Evolutionary conservation across 192 early-diverging fungal species (phyloP).

Genomic region (Entomortierella chlamydospora): DNA sequence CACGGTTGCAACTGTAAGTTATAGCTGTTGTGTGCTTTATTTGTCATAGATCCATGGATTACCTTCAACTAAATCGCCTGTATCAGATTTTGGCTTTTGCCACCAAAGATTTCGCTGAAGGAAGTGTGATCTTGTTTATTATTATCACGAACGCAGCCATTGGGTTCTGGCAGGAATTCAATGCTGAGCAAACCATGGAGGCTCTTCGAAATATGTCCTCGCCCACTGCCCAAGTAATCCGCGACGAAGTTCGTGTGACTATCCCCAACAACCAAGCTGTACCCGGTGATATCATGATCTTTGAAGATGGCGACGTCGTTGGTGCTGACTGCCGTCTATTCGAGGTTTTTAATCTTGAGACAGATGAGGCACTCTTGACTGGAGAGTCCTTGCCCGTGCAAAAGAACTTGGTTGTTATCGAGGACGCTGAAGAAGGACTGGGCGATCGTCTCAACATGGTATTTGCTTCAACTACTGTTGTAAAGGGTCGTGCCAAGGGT

Average conservation of each 20-base stretch:
- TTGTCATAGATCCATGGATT: no score
- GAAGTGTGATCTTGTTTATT: slow-evolving; percentile 82
- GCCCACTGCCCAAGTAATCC: slow-evolving; percentile 88
- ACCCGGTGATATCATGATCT: slow-evolving; percentile 87
- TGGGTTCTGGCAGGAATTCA: slow-evolving; percentile 94
- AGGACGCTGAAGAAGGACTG: slow-evolving; percentile 74
- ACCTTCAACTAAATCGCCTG: no score
- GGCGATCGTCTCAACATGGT: slow-evolving; percentile 94
- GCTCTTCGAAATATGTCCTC: slow-evolving; percentile 90
- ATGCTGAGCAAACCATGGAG: slow-evolving; percentile 95
- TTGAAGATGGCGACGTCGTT: slow-evolving; percentile 95
- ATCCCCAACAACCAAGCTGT: slow-evolving; percentile 85
- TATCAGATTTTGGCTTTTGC: slow-evolving; percentile 68
- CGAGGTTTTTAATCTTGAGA: slow-evolving; percentile 89
- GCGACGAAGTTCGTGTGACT: slow-evolving; percentile 78
- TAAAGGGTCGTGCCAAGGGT: slow-evolving; percentile 91
- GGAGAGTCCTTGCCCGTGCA: slow-evolving; percentile 89
- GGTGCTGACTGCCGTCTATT: slow-evolving; percentile 91
- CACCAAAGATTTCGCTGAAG: slow-evolving; percentile 77
- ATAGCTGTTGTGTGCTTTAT: neutral
- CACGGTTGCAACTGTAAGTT: slow-evolving; percentile 64
- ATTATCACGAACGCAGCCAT: slow-evolving; percentile 86
- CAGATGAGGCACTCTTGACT: slow-evolving; percentile 93
- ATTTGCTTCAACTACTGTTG: slow-evolving; percentile 90
- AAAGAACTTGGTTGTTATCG: slow-evolving; percentile 77